Base-by-base conservation (phyloP, 768 basidiomycete species). In the Pulveroboletus sp. region DNA sequence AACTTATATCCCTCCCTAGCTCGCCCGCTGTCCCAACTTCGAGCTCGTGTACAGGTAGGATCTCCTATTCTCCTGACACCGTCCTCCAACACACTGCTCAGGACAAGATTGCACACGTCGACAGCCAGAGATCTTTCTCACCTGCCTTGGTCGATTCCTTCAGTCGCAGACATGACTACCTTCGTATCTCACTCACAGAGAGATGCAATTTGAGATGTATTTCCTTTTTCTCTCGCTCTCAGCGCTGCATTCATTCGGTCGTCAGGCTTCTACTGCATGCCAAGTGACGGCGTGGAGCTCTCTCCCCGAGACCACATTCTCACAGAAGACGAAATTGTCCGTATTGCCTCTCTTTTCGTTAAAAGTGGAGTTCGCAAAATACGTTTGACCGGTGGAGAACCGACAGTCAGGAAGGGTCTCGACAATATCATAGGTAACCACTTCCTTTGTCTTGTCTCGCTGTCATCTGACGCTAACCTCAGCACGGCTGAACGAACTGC, bases 251-350 rank as follows among this genome's bases (percentile, higher is more conserved):
- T 53, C 43, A 38, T 33, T 9, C 28, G 4, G 1, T 42, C 40
- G 38, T 21, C 54, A 93, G 89, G 90, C 58, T 91, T 91, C 59
- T 94, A 94, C 64, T 93, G 90, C 61, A 94, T 93, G 91, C 91
- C 90, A 3, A 79, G 76, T 46, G 82, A 86, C 61, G 89, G 90
- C 30, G 71, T 93, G 5, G 78, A 85, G 46, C 75, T 93, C 26
- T 84, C 87, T 11, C 91, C 89, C 3, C 71, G 72, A 31, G 73
- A 73, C 9, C 76, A 86, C 51, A 76, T 91, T 50, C 75, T 94
- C 35, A 82, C 86, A 1, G 83, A 91, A 54, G 77, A 82, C 44
- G 90, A 94, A 63, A 69, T 93, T 27, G 64, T 87, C 37, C 80
- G 85, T 42, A 74, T 92, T 1, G 86, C 88, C 5, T 68, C 75